Evolutionary conservation across 225 moss, liverwort and hornwort genomes (phyloP).

Genomic region (Lunularia cruciata): DNA sequence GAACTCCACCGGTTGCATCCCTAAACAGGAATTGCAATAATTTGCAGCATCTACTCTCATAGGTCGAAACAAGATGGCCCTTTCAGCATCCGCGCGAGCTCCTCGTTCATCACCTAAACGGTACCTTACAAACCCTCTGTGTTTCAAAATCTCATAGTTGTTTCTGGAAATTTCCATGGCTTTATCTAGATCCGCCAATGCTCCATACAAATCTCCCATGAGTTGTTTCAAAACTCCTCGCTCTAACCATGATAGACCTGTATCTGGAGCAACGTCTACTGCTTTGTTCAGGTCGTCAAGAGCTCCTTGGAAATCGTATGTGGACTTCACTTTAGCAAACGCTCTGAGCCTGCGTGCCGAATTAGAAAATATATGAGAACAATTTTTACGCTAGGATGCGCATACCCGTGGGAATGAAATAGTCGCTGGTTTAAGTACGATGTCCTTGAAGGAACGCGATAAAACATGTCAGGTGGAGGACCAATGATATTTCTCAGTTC

Average conservation of each 20-base stretch:
- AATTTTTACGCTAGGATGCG: too few relatives aligned
- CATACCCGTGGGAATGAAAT: too few relatives aligned
- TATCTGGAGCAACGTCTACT: background rate
- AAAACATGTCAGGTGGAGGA: too few relatives aligned
- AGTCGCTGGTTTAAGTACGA: too few relatives aligned
- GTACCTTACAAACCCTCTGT: conserved; percentile 7
- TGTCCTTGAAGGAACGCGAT: too few relatives aligned
- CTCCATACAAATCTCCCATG: conserved; percentile 15
- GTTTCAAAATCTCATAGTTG: conserved; percentile 22
- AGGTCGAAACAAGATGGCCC: conserved; percentile 4
- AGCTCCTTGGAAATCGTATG: background rate
- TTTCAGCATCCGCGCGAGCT: conserved; percentile 21
- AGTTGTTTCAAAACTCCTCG: conserved; percentile 11
- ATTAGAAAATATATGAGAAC: too few relatives aligned
- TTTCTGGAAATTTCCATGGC: background rate
- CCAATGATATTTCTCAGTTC: too few relatives aligned
- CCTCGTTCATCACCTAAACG: background rate
- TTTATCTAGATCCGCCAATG: background rate
- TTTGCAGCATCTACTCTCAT: conserved; percentile 5
- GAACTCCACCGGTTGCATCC: background rate
- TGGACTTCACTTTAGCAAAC: background rate
- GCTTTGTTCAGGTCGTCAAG: background rate
- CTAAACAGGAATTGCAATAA: background rate
- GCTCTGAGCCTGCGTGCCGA: background rate
- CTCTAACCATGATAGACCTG: background rate